Conservation (phyloP, 768 basidiomycete genomes). For the Paxillus ammoniavirescens region DNA sequence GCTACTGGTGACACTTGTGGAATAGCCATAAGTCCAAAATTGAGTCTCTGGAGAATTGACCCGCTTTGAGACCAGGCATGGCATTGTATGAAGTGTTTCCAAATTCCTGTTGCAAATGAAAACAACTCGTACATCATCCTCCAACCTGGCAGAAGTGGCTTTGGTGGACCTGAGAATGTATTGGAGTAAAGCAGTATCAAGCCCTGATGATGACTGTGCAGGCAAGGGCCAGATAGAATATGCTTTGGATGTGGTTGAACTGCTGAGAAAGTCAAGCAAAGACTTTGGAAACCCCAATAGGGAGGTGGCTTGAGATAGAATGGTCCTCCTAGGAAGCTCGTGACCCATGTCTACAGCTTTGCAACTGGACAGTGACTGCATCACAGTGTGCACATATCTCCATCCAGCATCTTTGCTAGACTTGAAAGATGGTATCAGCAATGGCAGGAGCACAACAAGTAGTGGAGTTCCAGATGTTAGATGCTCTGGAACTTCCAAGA, state of each 20-base stretch:
- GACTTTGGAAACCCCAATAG: conserved; percentile 47
- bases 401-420: conserved; percentile 13
- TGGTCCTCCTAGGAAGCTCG: conserved; percentile 8
- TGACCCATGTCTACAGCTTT: neutral
- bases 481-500: conserved; percentile 41
- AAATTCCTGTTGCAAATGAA: conserved; percentile 68
- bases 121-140: conserved; percentile 46
- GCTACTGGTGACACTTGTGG: conserved; percentile 46
- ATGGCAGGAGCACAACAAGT: conserved; percentile 28
- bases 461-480: conserved; percentile 15
- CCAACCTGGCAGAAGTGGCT: conserved; percentile 37
- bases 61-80: conserved; percentile 47
- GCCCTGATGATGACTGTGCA: conserved; percentile 25
- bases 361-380: neutral
- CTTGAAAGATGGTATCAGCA: conserved; percentile 15
- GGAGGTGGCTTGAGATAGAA: conserved; percentile 24
- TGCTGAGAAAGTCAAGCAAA: conserved; percentile 47
- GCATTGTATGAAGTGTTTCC: conserved; percentile 45
- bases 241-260: conserved; percentile 30
- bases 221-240: conserved; percentile 51
- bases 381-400: conserved; percentile 11
- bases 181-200: conserved; percentile 45
- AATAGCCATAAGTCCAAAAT: conserved; percentile 70
- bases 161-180: conserved; percentile 43
- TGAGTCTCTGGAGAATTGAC: conserved; percentile 44